Evolutionary conservation across 2,329 filamentous ascomycete genomes (phyloP).

Genomic region (Cladophialophora bantiana): DNA sequence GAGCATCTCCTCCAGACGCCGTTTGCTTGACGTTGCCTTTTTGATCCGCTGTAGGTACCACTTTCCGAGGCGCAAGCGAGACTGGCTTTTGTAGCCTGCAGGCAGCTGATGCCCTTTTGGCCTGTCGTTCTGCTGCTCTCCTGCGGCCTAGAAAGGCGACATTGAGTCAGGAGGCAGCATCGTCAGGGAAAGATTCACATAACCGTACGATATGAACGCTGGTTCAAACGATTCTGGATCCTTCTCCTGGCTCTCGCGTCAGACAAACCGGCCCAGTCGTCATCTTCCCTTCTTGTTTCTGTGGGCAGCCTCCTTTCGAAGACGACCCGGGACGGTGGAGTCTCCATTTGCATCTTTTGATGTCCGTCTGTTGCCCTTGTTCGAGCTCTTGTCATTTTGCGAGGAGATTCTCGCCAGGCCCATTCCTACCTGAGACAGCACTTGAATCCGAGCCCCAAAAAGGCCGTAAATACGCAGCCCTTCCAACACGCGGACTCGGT

Average conservation of each 20-base stretch:
- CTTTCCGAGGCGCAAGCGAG: slow-evolving; percentile 2
- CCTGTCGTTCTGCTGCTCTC: slow-evolving; percentile 25
- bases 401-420: background rate
- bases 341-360: slow-evolving; percentile 3
- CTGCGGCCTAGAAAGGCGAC: slow-evolving; percentile 14
- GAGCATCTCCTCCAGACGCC: background rate
- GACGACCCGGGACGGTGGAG: slow-evolving; percentile 15
- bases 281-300: slow-evolving; percentile 22
- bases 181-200: background rate
- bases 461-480: background rate
- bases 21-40: background rate
- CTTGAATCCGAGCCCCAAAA: background rate
- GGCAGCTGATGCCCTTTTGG: slow-evolving; percentile 13
- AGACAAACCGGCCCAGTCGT: slow-evolving; percentile 25
- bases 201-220: slow-evolving; percentile 24
- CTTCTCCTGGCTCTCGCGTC: slow-evolving; percentile 20
- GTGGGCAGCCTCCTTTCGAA: slow-evolving; percentile 21
- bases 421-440: background rate
- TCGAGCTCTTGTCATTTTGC: background rate
- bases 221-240: slow-evolving; percentile 27
- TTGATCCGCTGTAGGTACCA: background rate
- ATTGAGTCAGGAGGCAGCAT: slow-evolving; percentile 5
- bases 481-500: background rate
- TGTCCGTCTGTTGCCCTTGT: background rate
- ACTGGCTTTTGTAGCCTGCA: slow-evolving; percentile 14